phyloP scores from a whole-genome alignment of 2,329 filamentous ascomycete species.

The Ustilaginoidea virens region DNA sequence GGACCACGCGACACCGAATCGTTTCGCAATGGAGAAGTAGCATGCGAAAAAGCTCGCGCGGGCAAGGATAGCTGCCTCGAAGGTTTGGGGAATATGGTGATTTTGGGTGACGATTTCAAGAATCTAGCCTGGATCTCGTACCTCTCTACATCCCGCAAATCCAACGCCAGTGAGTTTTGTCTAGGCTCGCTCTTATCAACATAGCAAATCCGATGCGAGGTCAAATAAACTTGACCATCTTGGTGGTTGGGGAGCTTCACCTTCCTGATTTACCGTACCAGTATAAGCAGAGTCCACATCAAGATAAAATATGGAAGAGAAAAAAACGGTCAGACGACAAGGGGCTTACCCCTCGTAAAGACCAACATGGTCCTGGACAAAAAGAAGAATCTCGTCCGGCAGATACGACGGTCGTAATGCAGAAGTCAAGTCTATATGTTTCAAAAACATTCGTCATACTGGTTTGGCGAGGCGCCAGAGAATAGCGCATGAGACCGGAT shows the following conservation, averaged over 20 bases:
- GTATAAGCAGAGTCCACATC: not conserved
- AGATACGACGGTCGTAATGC: constrained; percentile 85
- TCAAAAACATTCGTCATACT: constrained; percentile 86
- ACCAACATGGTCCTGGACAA: constrained; percentile 94
- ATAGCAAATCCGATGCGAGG: constrained; percentile 89
- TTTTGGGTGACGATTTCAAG: constrained; percentile 85
- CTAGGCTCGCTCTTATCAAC: constrained; percentile 79
- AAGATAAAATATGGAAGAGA: too few species aligned
- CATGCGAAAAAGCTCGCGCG: constrained; percentile 32
- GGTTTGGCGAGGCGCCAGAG: constrained; percentile 7
- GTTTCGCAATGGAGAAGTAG: constrained; percentile 30
- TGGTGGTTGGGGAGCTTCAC: constrained; percentile 90
- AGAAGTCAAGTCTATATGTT: constrained; percentile 88
- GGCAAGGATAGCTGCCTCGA: constrained; percentile 48
- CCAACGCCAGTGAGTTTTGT: constrained; percentile 68
- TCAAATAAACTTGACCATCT: constrained; percentile 91
- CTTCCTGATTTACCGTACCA: constrained; percentile 46
- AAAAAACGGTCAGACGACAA: too few species aligned
- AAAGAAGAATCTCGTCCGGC: constrained; percentile 85
- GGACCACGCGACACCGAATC: constrained; percentile 30
- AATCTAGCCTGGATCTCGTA: constrained; percentile 90
- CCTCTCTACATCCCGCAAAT: constrained; percentile 81
- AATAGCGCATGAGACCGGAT: too few species aligned
- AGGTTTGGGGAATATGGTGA: constrained; percentile 76
- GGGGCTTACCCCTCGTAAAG: constrained; percentile 81